These are phyloP conservation scores for Pseudohyphozyma bogoriensis DNA, from an alignment of 768 basidiomycete species.

Conservation along the genomic window DNA sequence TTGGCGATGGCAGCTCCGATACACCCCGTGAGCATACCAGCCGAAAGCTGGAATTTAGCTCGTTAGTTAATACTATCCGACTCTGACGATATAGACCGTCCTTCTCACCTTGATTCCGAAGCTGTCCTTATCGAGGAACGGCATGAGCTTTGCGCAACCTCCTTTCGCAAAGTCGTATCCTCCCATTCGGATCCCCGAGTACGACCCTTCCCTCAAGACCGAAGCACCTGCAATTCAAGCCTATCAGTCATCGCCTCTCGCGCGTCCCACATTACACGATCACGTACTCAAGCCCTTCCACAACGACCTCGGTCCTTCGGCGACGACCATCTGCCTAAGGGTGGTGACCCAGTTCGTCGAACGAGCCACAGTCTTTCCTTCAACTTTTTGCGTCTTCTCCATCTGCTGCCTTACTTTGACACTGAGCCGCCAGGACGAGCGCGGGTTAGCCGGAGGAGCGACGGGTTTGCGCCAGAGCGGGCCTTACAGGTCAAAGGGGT, in stretches of 20 bases:
- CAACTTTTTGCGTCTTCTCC: slow-evolving; percentile 15
- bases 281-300: slow-evolving; percentile 26
- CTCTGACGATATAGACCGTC: too few species aligned
- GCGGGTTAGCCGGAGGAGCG: background rate
- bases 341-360: slow-evolving; percentile 24
- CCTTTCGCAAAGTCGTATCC: slow-evolving; percentile 29
- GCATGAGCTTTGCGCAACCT: slow-evolving; percentile 6
- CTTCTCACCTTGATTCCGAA: slow-evolving; percentile 23
- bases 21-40: slow-evolving; percentile 26
- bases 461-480: too few species aligned
- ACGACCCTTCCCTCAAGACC: slow-evolving; percentile 17
- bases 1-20: slow-evolving; percentile 32
- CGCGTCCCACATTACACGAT: too few species aligned
- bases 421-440: background rate
- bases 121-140: slow-evolving; percentile 16
- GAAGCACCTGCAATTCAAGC: too few species aligned
- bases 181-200: slow-evolving; percentile 31
- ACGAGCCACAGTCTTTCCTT: background rate
- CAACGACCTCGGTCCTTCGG: slow-evolving; percentile 18
- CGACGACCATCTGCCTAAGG: slow-evolving; percentile 24
- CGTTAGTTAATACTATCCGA: too few species aligned
- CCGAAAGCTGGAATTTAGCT: too few species aligned
- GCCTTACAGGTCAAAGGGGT: slow-evolving; percentile 23
- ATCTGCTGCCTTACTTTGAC: slow-evolving; percentile 34
- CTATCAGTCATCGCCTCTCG: too few species aligned